Evolutionary conservation across 371 early-diverging fungal species (phyloP), one percentile per base, ranked within the genome.

Genomic region (Circinella umbellata): DNA sequence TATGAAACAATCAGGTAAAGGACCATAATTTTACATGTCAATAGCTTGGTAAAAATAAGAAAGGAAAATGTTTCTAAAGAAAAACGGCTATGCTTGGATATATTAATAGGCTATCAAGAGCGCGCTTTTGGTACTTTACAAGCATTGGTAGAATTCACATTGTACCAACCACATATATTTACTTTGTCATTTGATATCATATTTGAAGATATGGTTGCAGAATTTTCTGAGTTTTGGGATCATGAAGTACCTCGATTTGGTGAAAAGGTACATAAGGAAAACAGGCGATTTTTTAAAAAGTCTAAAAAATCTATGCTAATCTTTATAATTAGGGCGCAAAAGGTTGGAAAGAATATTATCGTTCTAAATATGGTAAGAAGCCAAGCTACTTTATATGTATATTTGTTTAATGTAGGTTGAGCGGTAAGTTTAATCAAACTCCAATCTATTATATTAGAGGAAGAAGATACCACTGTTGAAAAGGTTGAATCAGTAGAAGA

Each of bases 171-270:
- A 0, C 73, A 76, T 3, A 35, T 71, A 0, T 83, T 75, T 37
- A 39, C 60, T 3, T 63, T 69, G 49, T 61, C 67, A 4, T 15
- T 47, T 15, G 65, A 67, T 2, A 62, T 63, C 14, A 60, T 79
- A 14, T 85, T 83, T 70, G 73, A 80, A 4, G 77, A 89, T 34
- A 82, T 88, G 69, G 15, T 92, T 10, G 76, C 79, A 3, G 79
- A 84, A 55, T 89, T 95, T 64, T 88, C 84, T 49, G 80, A 80
- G 13, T 95, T 91, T 77, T 95, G 94, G 94, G 93, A 93, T 62
- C 87, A 84, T 55, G 94, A 92, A 75, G 77, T 83, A 17, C 84
- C 91, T 27, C 79, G 94, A 6, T 91, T 94, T 78, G 94, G 94
- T 5, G 95, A 95, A 73, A 75, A 80, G 69, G 93, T 86, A 42